phyloP scores from a whole-genome alignment of 176 grass and related monocot species.

The Cocos nucifera region DNA sequence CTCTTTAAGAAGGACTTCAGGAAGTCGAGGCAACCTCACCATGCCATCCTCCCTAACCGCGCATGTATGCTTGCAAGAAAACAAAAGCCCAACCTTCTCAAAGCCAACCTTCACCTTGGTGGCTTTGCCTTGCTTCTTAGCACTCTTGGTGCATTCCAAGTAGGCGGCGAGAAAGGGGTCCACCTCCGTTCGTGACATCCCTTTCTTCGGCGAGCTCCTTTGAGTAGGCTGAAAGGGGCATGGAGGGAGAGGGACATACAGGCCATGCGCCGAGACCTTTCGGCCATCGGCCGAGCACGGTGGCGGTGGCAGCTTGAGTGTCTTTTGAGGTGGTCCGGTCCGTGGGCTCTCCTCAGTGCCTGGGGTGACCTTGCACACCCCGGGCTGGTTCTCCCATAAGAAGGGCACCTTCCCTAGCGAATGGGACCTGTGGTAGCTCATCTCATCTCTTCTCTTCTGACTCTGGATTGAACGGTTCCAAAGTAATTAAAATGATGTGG shows the following conservation, averaged over 20 bases:
- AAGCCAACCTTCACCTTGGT: neutral
- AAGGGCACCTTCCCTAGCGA: constrained; percentile 39
- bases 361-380: constrained; percentile 42
- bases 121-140: neutral
- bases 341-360: constrained; percentile 7
- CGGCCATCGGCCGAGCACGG: neutral
- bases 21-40: constrained; percentile 18
- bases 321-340: neutral
- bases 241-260: constrained; percentile 44
- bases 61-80: constrained; percentile 41
- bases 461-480: neutral
- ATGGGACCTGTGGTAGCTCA: constrained; percentile 18
- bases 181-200: constrained; percentile 1
- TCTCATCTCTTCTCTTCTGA: constrained; percentile 25
- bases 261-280: constrained; percentile 12
- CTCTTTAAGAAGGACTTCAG: neutral
- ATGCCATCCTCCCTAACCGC: constrained; percentile 27
- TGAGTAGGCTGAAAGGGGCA: constrained; percentile 6
- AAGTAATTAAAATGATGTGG: neutral
- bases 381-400: constrained; percentile 85
- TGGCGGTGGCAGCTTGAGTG: neutral
- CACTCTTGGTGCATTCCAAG: constrained; percentile 46
- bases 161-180: constrained; percentile 81
- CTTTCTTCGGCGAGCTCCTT: constrained; percentile 11
- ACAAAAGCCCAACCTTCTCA: constrained; percentile 11